Base-by-base conservation (phyloP, 2,329 filamentous ascomycete genomes). In the Xylariaceae sp. region DNA sequence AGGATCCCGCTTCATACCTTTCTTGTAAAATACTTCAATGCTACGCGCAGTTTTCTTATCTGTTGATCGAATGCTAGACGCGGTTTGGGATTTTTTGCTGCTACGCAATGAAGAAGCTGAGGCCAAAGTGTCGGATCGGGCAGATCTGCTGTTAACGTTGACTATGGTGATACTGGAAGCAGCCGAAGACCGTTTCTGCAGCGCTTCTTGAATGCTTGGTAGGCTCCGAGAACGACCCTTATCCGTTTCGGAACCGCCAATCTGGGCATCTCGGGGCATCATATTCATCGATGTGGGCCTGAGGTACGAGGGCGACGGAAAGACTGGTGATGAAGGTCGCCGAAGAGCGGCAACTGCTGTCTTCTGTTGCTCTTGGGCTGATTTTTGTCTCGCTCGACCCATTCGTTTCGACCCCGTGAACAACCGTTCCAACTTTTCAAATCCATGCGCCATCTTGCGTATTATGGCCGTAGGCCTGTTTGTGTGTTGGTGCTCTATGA, bases 221-320 rank as follows among this genome's bases (percentile, higher is more conserved):
- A 69, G 60, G 41, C 70, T 73, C 10, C 65, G 61, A 34, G 67
- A 67, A 15, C 69, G 67, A 34, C 63, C 63, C 48, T 66, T 69
- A 13, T 65, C 63, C 37, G 30, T 50, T 23, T 61, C 59, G 44
- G 49, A 53, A 37, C 63, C 15, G 65, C 65, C 66, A 81, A 81
- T 52, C 80, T 79, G 59, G 79, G 77, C 51, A 78, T 84, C 78
- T 52, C 83, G 77, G n/a, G 83, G 82, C 51, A 77, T 72, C 83
- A 86, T 85, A 23, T 80, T 77, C 57, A 74, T 76, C 13, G 77
- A 75, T 44, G 76, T 84, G 30, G 83, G 83, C 51, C 80, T 76
- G 62, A 86, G 81, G 64, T 82, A 86, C 0, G 71, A 67, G 13
- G 71, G 71, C 7, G 71, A 66, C 17, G 71, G 71, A 54, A 73